Evolutionary conservation across 75 land plant species (phyloP), one percentile per base, ranked within the genome.

Genomic region (Picea glauca): DNA sequence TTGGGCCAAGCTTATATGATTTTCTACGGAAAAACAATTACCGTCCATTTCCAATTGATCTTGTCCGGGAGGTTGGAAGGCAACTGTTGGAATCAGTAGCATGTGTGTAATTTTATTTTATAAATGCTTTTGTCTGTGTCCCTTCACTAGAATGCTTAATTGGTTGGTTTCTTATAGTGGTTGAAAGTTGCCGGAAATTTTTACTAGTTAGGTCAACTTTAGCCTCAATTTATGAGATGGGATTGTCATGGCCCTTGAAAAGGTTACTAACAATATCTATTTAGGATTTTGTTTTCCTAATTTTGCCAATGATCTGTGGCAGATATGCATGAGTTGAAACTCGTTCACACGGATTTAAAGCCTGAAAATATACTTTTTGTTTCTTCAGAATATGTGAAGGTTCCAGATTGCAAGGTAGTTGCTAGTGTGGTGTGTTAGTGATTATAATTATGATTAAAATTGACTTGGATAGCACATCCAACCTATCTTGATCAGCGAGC

Each of bases 1-100:
- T 94, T 91, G 97, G 97, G 76, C 94, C 97, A 83, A 94, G 97
- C 89, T 83, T 92, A 78, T 94, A 91, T 73, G 97, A 94, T 83
- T 91, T 85, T 81, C 85, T 94, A 21, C 81, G 85, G 77, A 92
- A 88, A 80, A 94, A 94, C 84, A 84, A 78, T 79, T 94, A 90
- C 33, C 88, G 91, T 50, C 89, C 94, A 62, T 92, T 90, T 83
- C 89, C 91, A 26, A 90, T 94, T 85, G 94, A 90, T 80, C 86
- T 91, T 76, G 94, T 93, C 60, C 91, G 96, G 77, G 96, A 93
- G 80, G 68, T 94, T 88, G 97, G 90, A 78, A 81, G 92, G 78
- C 97, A 94, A 82, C 86, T 92, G 74, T 84, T 92, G 94, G 91
- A 92, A 72, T 92, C 91, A 84, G 92, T 94, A 79, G 97, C 97